Evolutionary conservation across 2,329 filamentous ascomycete species (phyloP), one percentile per base, ranked within the genome.

Genomic region (Fusarium tuaranense): DNA sequence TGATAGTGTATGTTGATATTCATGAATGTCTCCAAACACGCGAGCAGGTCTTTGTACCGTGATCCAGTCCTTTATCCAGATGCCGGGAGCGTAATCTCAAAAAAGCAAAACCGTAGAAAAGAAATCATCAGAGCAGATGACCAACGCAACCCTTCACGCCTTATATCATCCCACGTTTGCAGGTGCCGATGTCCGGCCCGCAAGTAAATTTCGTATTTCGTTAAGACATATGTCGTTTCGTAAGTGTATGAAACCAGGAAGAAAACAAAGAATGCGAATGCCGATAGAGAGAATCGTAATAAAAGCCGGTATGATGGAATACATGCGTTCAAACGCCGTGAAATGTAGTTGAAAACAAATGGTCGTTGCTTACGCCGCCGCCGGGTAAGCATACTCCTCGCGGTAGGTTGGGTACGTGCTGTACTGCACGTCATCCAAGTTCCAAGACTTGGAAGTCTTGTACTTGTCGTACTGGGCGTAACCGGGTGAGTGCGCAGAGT

Each of bases 141-240:
- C 64, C 74, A 76, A 68, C 27, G 27, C 65, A 72, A 68, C 69
- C 70, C 36, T 46, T 62, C 76, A 65, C 72, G 76, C 76, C 73
- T 55, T 71, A 72, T 74, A 72, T 80, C 79, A 78, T 79, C 68
- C 77, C 77, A 62, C 72, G 71, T 79, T 75, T 67, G 55, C 73
- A 70, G 71, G 72, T 71, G 72, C 69, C 73, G 64, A 32, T 75
- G 67, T 74, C 71, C 77, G 71, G 63, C 74, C 76, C 71, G 48
- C 48, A 65, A 66, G 57, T 68, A 78, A 78, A 70, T 75, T 79
- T 76, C 79, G 71, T 79, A 76, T 77, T 80, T 81, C 80, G 73
- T 80, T 79, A 82, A 81, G 75, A 80, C 78, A 80, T 75, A 73
- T 81, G 74, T 79, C 77, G 73, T 80, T 79, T 80, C 79, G 73